Conservation (phyloP, 768 basidiomycete species). For the Galerina sulciceps region DNA sequence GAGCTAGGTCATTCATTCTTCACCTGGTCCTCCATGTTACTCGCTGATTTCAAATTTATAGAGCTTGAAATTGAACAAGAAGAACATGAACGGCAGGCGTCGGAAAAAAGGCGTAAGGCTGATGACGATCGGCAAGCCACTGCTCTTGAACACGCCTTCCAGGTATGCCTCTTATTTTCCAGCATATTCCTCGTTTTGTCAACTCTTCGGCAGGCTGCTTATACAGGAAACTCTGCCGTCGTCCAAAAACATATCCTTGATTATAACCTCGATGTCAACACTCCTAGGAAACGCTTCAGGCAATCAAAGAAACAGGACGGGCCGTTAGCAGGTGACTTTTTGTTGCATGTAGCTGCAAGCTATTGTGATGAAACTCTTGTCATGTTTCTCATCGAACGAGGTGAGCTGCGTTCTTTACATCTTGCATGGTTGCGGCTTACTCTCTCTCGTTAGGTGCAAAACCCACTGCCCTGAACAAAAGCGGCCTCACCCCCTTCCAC, state of each 20-base stretch:
- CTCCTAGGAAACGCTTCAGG: constrained; percentile 28
- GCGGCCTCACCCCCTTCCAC: constrained; percentile 38
- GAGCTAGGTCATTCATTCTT: constrained; percentile 32
- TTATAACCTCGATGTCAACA: constrained; percentile 35
- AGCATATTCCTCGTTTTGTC: not conserved
- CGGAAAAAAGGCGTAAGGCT: constrained; percentile 27
- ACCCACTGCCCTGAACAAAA: constrained; percentile 31
- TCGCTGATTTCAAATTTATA: constrained; percentile 10
- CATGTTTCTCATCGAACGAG: constrained; percentile 38
- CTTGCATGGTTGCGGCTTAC: not conserved
- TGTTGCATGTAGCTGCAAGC: constrained; percentile 41
- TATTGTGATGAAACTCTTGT: constrained; percentile 34
- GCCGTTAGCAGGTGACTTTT: constrained; percentile 27
- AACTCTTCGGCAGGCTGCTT: constrained; percentile 23
- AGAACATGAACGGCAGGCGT: constrained; percentile 29
- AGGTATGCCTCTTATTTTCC: constrained; percentile 18
- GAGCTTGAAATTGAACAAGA: constrained; percentile 38
- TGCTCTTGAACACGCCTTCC: constrained; percentile 32
- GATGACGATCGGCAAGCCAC: constrained; percentile 25
- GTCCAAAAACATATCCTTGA: constrained; percentile 31
- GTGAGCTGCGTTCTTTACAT: constrained; percentile 18
- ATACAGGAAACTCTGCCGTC: constrained; percentile 26
- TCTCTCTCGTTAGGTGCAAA: constrained; percentile 32
- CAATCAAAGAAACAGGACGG: constrained; percentile 24
- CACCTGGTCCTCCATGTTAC: not conserved